Base-by-base conservation (phyloP, 1,139 yeast genomes). In the Zygoascus meyerae region DNA sequence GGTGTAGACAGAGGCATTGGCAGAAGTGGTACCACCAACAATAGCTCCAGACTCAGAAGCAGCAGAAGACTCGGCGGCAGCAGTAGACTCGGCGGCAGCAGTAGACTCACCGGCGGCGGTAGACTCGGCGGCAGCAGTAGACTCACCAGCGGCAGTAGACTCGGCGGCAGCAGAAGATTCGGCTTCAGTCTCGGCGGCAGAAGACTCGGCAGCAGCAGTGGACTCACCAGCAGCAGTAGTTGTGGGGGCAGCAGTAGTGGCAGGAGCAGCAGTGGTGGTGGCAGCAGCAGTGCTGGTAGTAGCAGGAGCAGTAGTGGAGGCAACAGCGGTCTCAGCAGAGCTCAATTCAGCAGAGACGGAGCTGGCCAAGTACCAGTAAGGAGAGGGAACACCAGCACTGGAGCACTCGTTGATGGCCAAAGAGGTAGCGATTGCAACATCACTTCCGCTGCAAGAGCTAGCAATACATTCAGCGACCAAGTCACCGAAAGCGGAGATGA, bases 401-500 rank as follows among this genome's bases (percentile, higher is more conserved):
- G 63, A 54, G 56, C 79, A 74, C 44, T 72, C 52, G 7, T 77
- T 71, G 12, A 58, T 58, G 26, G 77, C 78, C 52, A 70, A 61
- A 34, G 63, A 57, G 18, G 76, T 70, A 41, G 74, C 75, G 26
- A 54, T 32, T 17, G 51, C 63, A 37, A 74, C 73, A 45, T 72
- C 74, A 3, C 55, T 44, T 26, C 75, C 77, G 21, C 58, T 44
- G 59, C 79, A 74, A 18, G 57, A 55, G 44, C 63, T 53, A 43
- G 75, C 77, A 50, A 74, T 60, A 61, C 78, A 74, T 44, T 67
- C 64, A 29, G 71, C 79, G 16, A 74, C 76, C 40, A 58, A 56
- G 17, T 73, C 74, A 33, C 71, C 63, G 75, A 75, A 74, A 52
- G 65, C 69, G 14, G 74, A 70, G 75, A 74, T 74, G 16, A 73